Base-by-base conservation (phyloP, 2,329 filamentous ascomycete species). In the Aspergillus sergii region DNA sequence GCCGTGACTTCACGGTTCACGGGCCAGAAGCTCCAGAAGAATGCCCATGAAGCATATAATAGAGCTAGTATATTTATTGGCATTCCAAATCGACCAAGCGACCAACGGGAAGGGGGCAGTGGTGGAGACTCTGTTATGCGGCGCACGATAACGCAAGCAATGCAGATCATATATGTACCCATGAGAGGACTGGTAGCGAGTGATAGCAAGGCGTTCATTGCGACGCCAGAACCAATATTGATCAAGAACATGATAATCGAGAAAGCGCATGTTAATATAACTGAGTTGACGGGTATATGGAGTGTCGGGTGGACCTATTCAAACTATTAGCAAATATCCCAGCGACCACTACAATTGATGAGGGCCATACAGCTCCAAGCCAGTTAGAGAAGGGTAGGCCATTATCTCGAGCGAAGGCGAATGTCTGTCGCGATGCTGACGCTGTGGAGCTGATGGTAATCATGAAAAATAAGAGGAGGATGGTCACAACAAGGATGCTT, bases 171-270 rank as follows among this genome's bases (percentile, higher is more conserved):
- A 66, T 86, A 86, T 6, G 82, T 84, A 41, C 77, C 80, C 55
- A 85, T 77, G 34, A 85, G 73, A 0, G 81, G 79, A 12, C 78
- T 79, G 26, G 81, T 76, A 28, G 79, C 79, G 1, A 87, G 75
- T 3, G 83, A 85, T 21, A 81, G 78, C 61, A 86, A 82, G 57
- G 81, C 82, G 68, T 84, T 83, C 69, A 86, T 83, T 5, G 84
- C 84, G 19, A 80, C 78, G 3, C 76, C 67, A 14, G 81, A 84
- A 19, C 82, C 83, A 51, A 86, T 81, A 68, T 84, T 84, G 72
- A 86, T 85, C 14, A 84, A 72, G 4, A 79, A 78, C 19, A 84
- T 72, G 2, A 81, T 70, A 1, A 72, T 68, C 46, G 69, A 75
- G 66, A 79, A 69, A 3, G 68, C 32, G 51, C 73, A 71, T 8